Evolutionary conservation across 2,329 filamentous ascomycete species (phyloP).

Genomic region (Celoporthe dispersa): DNA sequence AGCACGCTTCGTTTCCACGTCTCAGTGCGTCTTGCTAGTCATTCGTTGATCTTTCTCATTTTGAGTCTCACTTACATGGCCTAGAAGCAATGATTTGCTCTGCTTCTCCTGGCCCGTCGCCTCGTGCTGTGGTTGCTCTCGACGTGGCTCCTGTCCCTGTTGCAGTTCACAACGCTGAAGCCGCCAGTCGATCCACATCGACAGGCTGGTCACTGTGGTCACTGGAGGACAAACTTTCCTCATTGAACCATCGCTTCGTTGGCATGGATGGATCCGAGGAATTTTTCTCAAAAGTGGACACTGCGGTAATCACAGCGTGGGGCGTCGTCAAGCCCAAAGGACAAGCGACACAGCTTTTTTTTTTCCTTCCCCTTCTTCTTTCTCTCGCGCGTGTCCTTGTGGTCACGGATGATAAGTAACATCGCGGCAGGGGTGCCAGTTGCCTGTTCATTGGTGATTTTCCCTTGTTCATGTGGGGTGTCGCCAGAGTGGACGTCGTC

Average conservation of each 20-base stretch:
- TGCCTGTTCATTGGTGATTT: slow-evolving; percentile 12
- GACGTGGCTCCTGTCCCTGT: slow-evolving; percentile 46
- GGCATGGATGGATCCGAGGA: slow-evolving; percentile 30
- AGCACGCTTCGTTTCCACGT: slow-evolving; percentile 14
- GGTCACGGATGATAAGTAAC: background rate
- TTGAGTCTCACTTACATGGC: slow-evolving; percentile 13
- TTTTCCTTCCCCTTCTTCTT: slow-evolving; percentile 27
- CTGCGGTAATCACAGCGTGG: slow-evolving; percentile 27
- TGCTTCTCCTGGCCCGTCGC: slow-evolving; percentile 31
- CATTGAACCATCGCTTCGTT: slow-evolving; percentile 36
- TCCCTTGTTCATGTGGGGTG: slow-evolving; percentile 7
- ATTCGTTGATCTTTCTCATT: slow-evolving; percentile 10
- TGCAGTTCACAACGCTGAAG: slow-evolving; percentile 30
- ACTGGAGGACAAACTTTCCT: slow-evolving; percentile 40
- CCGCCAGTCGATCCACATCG: slow-evolving; percentile 40
- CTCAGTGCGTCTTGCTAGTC: slow-evolving; percentile 16
- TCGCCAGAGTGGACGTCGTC: slow-evolving; percentile 7
- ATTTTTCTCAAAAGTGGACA: slow-evolving; percentile 29
- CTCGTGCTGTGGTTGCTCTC: slow-evolving; percentile 29
- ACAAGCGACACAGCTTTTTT: slow-evolving; percentile 28
- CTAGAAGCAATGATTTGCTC: slow-evolving; percentile 27
- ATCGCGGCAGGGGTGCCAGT: background rate
- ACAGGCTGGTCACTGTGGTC: slow-evolving; percentile 44
- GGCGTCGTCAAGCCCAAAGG: slow-evolving; percentile 17
- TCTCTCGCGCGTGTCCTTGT: slow-evolving; percentile 26